These are phyloP conservation scores for Trichomonas gallinae DNA, from an alignment of 208 protist genomes.

Conservation along the genomic window DNA sequence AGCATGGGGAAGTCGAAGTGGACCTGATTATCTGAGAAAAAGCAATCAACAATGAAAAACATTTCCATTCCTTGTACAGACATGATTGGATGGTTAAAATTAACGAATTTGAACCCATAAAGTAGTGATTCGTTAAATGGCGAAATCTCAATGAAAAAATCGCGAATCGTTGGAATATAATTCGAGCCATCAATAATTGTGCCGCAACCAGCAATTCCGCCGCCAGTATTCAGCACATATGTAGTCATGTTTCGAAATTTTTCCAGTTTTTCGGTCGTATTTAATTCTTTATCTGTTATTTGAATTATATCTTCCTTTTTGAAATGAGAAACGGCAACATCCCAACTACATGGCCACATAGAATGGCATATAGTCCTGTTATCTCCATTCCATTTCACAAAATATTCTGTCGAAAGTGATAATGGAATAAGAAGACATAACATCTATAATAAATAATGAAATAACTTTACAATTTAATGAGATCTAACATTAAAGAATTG, in stretches of 20 bases:
- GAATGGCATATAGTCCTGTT: background rate
- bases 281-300: background rate
- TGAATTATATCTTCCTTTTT: conserved; percentile 11
- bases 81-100: background rate
- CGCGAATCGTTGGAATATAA: background rate
- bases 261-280: background rate
- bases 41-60: background rate
- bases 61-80: background rate
- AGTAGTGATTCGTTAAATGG: conserved; percentile 3
- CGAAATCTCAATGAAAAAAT: conserved; percentile 12
- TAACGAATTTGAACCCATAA: background rate
- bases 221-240: background rate
- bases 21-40: background rate
- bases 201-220: background rate
- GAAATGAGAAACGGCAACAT: background rate
- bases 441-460: too few relatives aligned
- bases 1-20: background rate
- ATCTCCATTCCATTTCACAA: background rate
- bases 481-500: too few relatives aligned
- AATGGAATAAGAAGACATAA: background rate
- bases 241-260: background rate
- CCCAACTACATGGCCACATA: background rate
- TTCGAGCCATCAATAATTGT: background rate
- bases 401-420: background rate
- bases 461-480: too few relatives aligned